These are phyloP conservation scores for Petunia axillaris DNA, from an alignment of 257 asterid species.

Conservation along the genomic window DNA sequence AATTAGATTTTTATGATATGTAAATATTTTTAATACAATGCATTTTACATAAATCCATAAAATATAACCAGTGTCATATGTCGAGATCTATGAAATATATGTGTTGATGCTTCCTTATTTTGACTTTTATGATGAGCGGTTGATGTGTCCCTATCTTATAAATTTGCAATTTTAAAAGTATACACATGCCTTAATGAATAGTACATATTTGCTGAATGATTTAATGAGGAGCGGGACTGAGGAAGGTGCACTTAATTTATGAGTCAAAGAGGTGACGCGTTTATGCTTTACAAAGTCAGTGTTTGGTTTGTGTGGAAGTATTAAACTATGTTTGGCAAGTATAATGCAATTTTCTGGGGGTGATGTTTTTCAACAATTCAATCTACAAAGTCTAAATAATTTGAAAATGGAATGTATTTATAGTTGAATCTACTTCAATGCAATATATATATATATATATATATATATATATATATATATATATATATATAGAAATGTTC, in stretches of 20 bases:
- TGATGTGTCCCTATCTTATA: slow-evolving; percentile 7
- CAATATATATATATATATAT: background rate
- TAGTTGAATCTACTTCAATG: background rate
- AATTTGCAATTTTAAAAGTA: background rate
- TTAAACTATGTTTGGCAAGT: background rate
- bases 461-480: no score
- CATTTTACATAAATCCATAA: background rate
- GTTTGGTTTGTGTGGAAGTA: slow-evolving; percentile 22
- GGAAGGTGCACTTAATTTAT: background rate
- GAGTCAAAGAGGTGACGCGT: background rate
- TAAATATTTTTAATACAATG: no score
- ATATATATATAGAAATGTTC: no score
- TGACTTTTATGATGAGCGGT: slow-evolving; percentile 23
- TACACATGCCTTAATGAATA: background rate
- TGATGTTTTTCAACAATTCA: background rate
- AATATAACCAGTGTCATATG: background rate
- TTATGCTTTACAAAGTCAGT: background rate
- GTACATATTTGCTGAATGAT: background rate
- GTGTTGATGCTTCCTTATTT: slow-evolving; percentile 1
- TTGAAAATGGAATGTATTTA: background rate
- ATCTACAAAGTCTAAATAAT: background rate
- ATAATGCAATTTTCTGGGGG: background rate
- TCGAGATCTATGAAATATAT: background rate
- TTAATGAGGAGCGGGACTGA: background rate
- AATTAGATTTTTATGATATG: no score